Conservation (phyloP, 73 alveolate species). For the Paramecium tetraurelia region DNA sequence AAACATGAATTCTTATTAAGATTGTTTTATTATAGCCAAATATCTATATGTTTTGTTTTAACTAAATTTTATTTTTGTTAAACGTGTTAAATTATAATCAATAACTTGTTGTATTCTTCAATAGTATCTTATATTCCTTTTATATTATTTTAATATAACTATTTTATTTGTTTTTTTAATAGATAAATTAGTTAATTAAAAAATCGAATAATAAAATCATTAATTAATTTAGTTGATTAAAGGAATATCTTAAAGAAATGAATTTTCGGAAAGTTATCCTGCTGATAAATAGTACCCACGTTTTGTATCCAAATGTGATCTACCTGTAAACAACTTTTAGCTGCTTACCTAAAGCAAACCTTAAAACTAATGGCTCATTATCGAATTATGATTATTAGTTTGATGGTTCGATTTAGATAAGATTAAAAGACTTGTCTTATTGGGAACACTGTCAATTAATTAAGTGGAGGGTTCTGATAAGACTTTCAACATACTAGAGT, state of each 20-base stretch:
- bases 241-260: background rate
- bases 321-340: slow-evolving; percentile 21
- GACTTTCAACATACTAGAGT: background rate
- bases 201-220: background rate
- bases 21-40: background rate
- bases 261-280: slow-evolving; percentile 22
- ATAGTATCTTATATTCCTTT: too few relatives aligned
- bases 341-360: background rate
- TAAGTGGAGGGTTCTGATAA: background rate
- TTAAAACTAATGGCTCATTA: background rate
- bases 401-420: background rate
- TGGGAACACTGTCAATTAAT: slow-evolving; percentile 8
- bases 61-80: too few relatives aligned
- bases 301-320: slow-evolving; percentile 11
- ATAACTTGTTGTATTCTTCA: too few relatives aligned
- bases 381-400: background rate
- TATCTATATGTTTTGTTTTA: too few relatives aligned
- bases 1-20: background rate
- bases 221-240: background rate
- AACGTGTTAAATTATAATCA: too few relatives aligned
- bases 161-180: too few relatives aligned
- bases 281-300: slow-evolving; percentile 9
- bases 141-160: too few relatives aligned
- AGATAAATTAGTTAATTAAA: background rate
- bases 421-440: background rate